A percentile compares a stretch with the other conserved stretches of the same genome.
phyloP scores from a whole-genome alignment of 2,329 filamentous ascomycete genomes.

The Cladosporium halotolerans region DNA sequence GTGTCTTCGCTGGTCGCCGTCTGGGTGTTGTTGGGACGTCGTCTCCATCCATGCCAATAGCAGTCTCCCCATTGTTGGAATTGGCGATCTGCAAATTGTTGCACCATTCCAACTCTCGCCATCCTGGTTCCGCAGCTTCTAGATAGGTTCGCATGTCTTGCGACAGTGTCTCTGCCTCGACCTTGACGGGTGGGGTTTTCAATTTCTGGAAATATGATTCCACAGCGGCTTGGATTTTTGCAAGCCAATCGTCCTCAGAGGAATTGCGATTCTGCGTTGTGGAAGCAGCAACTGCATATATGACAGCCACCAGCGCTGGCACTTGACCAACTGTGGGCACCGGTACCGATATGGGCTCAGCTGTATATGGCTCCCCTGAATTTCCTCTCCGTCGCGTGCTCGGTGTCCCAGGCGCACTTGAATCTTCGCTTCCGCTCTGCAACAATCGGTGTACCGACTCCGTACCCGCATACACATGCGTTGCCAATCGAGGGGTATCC shows the following conservation, averaged over 20 bases:
- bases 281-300: neutral
- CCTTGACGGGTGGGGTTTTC: neutral
- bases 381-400: neutral
- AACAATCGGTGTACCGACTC: constrained; percentile 40
- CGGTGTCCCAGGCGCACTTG: neutral
- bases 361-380: neutral
- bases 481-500: constrained; percentile 55
- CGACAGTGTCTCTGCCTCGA: neutral
- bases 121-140: constrained; percentile 2
- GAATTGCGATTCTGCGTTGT: no score
- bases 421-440: neutral
- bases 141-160: constrained; percentile 21
- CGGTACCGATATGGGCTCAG: neutral
- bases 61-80: constrained; percentile 43
- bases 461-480: constrained; percentile 69
- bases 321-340: neutral
- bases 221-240: neutral
- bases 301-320: neutral
- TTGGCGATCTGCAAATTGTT: neutral
- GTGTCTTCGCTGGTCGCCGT: constrained; percentile 26
- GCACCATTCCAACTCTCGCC: constrained; percentile 16
- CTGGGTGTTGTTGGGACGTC: constrained; percentile 11
- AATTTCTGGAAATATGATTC: constrained; percentile 25
- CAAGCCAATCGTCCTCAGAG: neutral
- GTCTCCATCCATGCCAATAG: neutral